phyloP scores from a whole-genome alignment of 2,329 filamentous ascomycete genomes.

The Claviceps lovelessii region DNA sequence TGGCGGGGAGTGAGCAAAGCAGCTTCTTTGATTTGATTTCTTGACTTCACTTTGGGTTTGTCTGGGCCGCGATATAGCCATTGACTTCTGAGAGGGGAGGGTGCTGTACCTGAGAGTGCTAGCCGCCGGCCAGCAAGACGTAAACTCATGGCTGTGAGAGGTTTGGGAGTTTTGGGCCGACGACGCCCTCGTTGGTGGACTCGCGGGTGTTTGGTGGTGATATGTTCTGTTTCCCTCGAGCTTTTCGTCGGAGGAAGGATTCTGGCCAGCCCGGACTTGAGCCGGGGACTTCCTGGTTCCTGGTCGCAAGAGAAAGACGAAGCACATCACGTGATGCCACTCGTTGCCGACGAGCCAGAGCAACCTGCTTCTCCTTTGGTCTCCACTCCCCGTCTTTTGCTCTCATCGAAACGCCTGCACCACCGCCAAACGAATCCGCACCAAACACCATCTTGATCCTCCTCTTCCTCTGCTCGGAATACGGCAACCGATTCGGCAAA shows the following conservation, averaged over 20 bases:
- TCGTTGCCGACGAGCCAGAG: background rate
- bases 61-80: too few relatives aligned
- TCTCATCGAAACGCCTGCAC: background rate
- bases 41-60: too few relatives aligned
- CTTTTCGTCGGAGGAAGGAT: too few relatives aligned
- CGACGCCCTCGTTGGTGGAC: background rate
- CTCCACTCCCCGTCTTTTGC: background rate
- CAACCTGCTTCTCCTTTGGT: too few relatives aligned
- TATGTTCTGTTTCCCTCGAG: too few relatives aligned
- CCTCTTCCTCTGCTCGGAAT: background rate
- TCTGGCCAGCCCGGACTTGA: slow-evolving; percentile 12
- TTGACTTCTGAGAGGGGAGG: too few relatives aligned
- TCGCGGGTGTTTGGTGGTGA: background rate
- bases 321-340: background rate
- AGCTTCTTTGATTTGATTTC: too few relatives aligned
- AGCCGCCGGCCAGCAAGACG: slow-evolving; percentile 49
- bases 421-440: background rate
- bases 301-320: background rate
- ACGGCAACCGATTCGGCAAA: slow-evolving; percentile 11
- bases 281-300: slow-evolving; percentile 5
- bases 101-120: slow-evolving; percentile 40
- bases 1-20: too few relatives aligned
- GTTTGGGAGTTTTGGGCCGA: background rate
- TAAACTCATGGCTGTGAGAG: slow-evolving; percentile 42
- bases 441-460: background rate